Conservation (phyloP, 176 grass and related monocot species). For the Olyra latifolia region DNA sequence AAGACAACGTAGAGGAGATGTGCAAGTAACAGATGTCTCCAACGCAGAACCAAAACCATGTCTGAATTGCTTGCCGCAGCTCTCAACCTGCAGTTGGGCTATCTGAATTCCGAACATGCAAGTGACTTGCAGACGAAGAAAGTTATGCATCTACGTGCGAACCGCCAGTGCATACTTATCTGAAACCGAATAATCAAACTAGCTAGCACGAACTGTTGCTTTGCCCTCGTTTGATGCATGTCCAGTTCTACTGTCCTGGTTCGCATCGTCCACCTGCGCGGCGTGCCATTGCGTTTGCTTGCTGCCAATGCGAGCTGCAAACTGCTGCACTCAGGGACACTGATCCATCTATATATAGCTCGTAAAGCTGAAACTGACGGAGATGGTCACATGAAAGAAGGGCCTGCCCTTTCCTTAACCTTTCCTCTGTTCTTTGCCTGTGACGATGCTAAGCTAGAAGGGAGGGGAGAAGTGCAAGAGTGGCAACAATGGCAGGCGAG, state of each 20-base stretch:
- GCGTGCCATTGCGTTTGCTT: too few species aligned
- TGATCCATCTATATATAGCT: neutral
- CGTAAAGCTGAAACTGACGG: neutral
- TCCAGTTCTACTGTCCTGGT: neutral
- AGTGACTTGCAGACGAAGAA: neutral
- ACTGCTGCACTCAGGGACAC: neutral
- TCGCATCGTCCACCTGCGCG: neutral
- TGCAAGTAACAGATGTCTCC: neutral
- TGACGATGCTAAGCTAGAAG: neutral
- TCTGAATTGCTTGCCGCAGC: neutral
- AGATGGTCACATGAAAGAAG: neutral
- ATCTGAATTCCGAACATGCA: neutral
- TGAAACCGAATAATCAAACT: neutral
- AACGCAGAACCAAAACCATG: neutral
- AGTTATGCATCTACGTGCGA: neutral
- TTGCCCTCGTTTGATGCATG: neutral
- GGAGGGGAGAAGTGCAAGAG: neutral
- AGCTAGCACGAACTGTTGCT: too few species aligned
- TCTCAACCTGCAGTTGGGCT: neutral
- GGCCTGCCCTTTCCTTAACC: neutral
- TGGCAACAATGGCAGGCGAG: conserved; percentile 14
- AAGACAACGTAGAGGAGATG: neutral
- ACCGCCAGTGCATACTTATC: neutral
- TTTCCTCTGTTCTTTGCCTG: neutral
- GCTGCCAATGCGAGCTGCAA: neutral